These are phyloP conservation scores for Ophiostoma fasciatum DNA, from an alignment of 2,329 filamentous ascomycete species.

Conservation along the genomic window DNA sequence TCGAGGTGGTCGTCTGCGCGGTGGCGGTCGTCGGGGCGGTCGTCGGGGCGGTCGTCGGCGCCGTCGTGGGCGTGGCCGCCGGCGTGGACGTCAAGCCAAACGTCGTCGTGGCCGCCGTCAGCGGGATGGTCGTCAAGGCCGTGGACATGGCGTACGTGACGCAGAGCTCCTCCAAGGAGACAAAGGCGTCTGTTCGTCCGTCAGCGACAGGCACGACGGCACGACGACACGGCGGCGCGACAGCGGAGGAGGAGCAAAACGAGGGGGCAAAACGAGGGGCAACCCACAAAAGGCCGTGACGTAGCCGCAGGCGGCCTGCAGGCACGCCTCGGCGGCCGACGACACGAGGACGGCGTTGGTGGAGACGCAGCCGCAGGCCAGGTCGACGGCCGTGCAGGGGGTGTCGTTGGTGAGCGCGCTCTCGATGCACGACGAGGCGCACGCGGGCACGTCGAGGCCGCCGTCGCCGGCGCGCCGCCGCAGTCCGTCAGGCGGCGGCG, in stretches of 20 bases:
- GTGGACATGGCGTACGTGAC: background rate
- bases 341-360: slow-evolving; percentile 3
- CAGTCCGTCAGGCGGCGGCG: background rate
- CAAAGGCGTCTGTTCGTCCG: slow-evolving; percentile 3
- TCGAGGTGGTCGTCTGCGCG: background rate
- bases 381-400: slow-evolving; percentile 5
- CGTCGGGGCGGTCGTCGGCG: background rate
- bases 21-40: background rate
- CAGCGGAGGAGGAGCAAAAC: background rate
- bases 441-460: slow-evolving; percentile 2
- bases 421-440: slow-evolving; percentile 6
- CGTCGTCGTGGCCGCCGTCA: no score
- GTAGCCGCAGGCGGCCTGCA: slow-evolving; percentile 7
- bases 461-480: background rate
- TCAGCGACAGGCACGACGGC: no score
- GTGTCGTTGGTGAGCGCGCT: slow-evolving; percentile 8
- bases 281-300: slow-evolving; percentile 2
- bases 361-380: slow-evolving; percentile 7
- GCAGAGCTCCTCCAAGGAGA: background rate
- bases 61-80: background rate
- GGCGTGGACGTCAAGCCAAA: background rate
- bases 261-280: background rate
- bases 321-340: slow-evolving; percentile 2
- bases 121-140: no score
- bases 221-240: no score